A percentile compares a stretch with the other conserved stretches of the same genome.
Conservation (phyloP, 495 filamentous ascomycete species). For the Neurospora sp. region DNA sequence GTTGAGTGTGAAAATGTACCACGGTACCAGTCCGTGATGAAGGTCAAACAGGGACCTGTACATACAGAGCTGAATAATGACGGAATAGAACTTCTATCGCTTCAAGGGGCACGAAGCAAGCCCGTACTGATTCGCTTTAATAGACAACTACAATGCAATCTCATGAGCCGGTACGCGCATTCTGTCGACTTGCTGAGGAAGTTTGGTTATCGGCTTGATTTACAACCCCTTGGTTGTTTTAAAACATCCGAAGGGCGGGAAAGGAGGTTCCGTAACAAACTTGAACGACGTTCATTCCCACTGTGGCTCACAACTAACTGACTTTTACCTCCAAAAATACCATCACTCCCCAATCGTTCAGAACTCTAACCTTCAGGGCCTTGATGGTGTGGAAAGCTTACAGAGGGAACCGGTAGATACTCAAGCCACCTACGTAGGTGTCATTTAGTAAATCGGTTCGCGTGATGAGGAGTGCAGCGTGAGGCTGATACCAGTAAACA, state of each 20-base stretch:
- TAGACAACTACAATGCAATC: neutral
- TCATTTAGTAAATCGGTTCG: neutral
- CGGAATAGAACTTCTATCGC: neutral
- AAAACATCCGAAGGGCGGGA: neutral
- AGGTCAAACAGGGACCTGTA: neutral
- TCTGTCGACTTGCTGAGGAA: neutral
- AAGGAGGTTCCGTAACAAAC: neutral
- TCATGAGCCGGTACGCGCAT: neutral
- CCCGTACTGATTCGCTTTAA: neutral
- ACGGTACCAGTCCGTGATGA: neutral
- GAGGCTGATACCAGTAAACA: neutral
- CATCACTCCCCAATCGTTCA: neutral
- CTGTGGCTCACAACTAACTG: neutral
- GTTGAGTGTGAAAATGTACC: neutral
- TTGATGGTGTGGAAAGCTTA: neutral
- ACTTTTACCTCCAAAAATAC: neutral
- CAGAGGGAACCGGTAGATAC: neutral
- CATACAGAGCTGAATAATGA: neutral
- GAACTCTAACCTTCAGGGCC: neutral
- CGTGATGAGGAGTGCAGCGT: neutral
- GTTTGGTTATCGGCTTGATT: neutral
- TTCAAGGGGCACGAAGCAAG: neutral
- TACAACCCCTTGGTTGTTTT: neutral
- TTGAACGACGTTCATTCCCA: neutral
- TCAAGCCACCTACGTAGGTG: neutral